Evolutionary conservation across 306 rosid species (phyloP).

Genomic region (Prunus fruticosa): DNA sequence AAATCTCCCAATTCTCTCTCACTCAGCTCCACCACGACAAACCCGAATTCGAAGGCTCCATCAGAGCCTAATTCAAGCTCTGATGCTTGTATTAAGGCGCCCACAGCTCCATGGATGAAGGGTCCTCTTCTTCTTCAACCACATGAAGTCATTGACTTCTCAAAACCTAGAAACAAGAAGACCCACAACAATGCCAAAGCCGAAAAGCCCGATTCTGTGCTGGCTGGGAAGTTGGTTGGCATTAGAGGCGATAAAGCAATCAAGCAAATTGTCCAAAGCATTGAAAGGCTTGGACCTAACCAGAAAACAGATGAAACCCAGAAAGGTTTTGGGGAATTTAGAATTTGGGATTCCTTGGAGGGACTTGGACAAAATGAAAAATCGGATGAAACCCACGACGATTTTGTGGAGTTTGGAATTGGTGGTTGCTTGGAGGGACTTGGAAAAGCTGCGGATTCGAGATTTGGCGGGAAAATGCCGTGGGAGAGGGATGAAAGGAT

Average conservation of each 20-base stretch:
- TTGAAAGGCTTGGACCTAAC: conserved; percentile 42
- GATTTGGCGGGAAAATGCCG: conserved; percentile 50
- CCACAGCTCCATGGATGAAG: conserved; percentile 81
- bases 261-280: conserved; percentile 47
- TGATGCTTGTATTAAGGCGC: conserved; percentile 39
- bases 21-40: conserved; percentile 3
- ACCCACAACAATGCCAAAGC: conserved; percentile 7
- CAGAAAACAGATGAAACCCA: conserved; percentile 24
- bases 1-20: conserved; percentile 16
- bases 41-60: conserved; percentile 1
- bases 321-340: conserved; percentile 24
- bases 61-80: conserved; percentile 28
- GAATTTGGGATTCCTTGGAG: conserved; percentile 24
- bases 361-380: conserved; percentile 27
- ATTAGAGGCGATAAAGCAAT: conserved; percentile 49
- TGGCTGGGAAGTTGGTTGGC: conserved; percentile 38
- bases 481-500: conserved; percentile 70
- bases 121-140: conserved; percentile 61
- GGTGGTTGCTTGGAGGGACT: conserved; percentile 38
- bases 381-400: conserved; percentile 29
- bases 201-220: conserved; percentile 24
- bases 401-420: conserved; percentile 32
- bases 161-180: conserved; percentile 32
- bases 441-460: conserved; percentile 20
- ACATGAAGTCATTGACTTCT: conserved; percentile 41